Evolutionary conservation across 1,284 basidiomycete genomes (phyloP), one percentile per base, ranked within the genome.

Genomic region (Rhodotorula sp.): DNA sequence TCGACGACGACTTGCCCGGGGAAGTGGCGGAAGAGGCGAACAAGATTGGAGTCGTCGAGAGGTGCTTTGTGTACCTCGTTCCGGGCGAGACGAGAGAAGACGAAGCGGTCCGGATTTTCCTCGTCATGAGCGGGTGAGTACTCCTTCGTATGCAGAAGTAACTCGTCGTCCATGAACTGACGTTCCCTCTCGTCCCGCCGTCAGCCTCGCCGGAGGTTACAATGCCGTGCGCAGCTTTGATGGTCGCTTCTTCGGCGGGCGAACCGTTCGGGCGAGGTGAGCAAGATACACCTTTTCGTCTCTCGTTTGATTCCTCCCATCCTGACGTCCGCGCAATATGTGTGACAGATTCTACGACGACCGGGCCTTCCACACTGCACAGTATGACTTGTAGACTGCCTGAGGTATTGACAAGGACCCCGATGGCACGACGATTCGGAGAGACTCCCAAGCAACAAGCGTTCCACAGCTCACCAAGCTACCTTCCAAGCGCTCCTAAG

Each of bases 21-120:
- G 94, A 97, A 80, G 93, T 97, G 67, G 93, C 91, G 20, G 91
- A 92, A 65, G 92, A 93, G 83, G 93, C 92, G 77, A 87, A 89
- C 14, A 93, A 93, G 84, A 91, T 73, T 54, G 77, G 77, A 29
- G 74, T 78, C 46, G 78, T 78, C 49, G 74, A 78, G 67, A 47
- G 75, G 48, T 78, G 77, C 69, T 79, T 78, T 66, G 72, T 74
- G 3, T 64, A 73, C 49, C n/a, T 77, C 21, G 65, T 73, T 34
- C 71, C 69, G 18, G 64, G 68, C 23, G 70, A 77, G 58, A 64
- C 64, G 52, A 21, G 66, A n/a, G 73, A 91, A 74, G 92, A 93
- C 8, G 91, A 90, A 1, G 59, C 26, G 23, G 91, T 96, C 76
- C 87, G 93, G 23, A 92, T 97, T 15, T 84, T 95, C 58, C 86